Base-by-base conservation (phyloP, 306 rosid species). In the Carpinus viminea region DNA sequence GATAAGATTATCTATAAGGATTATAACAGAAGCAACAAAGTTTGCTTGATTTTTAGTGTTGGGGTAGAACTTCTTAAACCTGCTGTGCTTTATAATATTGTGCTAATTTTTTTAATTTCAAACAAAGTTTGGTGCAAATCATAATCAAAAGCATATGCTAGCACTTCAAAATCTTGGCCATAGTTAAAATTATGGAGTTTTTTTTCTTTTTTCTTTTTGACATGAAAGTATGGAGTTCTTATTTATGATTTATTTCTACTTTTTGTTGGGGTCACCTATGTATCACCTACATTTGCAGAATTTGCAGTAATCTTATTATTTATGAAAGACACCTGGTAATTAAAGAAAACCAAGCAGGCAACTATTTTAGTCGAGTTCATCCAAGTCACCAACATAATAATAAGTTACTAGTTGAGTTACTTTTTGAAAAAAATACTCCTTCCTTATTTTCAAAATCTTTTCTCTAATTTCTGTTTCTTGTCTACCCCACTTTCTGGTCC, bases 361-460 rank as follows among this genome's bases (percentile, higher is more conserved):
- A 64, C 70, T 18, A 68, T 68, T 41, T 68, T 18, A 34, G 28
- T 68, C 18, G 2, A 68, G 5, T 66, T 41, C 51, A 41, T 66
- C 28, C 26, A 66, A 41, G 48, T 66, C 8, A 62, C 45, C 3
- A 20, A 28, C 68, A 28, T 17, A 28, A 28, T 26, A 26, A 17
- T 66, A 48, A 36, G n/a, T 41, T 68, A 48, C 18, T 68, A 68
- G 52, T 68, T n/a, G 4, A 68, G 72, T 68, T 68, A 20, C 18
- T 8, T 38, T 18, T 68, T 41, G 28, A 28, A 41, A 8, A 48
- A 9, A 24, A 9, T 17, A 9, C 28, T 66, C 50, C 18, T 64
- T 66, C 15, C 48, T 43, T 8, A n/a, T 66, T 41, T 66, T n/a
- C 15, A 41, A 18, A 66, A 66, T 4, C 51, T 17, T 41, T n/a